Evolutionary conservation across 169 alveolate species (phyloP), one percentile per base, ranked within the genome.

Genomic region (Nephromyces sp.): DNA sequence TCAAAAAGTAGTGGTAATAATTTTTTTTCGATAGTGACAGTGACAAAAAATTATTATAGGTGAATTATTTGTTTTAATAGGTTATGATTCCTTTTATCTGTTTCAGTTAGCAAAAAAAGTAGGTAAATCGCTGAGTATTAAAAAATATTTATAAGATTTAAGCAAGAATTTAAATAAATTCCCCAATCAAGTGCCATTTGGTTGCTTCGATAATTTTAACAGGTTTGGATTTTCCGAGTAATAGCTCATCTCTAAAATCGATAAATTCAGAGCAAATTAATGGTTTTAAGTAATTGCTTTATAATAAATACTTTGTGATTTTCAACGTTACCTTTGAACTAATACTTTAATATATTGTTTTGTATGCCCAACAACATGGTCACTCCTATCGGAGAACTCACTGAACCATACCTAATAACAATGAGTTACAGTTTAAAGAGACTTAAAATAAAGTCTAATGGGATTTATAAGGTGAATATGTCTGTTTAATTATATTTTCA

Each of bases 321-420:
- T 15, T 43, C 61, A 27, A 0, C 15, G 77, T 25, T n/a, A 52
- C 83, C 83, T 77, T 57, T 32, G 65, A 3, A 66, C 70, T 51
- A 78, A 61, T 52, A 78, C 80, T 28, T 78, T 78, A 68, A 78
- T 70, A 70, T 72, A 73, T 64, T 78, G 84, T 77, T 72, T 78
- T 30, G 84, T 78, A 72, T 78, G 84, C 4, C 84, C 84, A 24
- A 78, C 80, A 6, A 75, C 72, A 43, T 73, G 79, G 29, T 34
- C 35, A 32, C 84, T 70, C 32, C 75, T 64, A 15, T 66, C 66
- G 4, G 79, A 73, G 29, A 67, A 32, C 8, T 66, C 53, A 21
- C 70, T 43, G 32, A 73, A 78, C 80, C 80, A 78, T 0, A 78
- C 84, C 81, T 75, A 61, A 6, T n/a, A 31, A 30, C 29, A 4